A percentile compares a stretch with the other conserved stretches of the same genome.
Evolutionary conservation across 2,329 filamentous ascomycete species (phyloP).

Genomic region (Penicillium occitanis): DNA sequence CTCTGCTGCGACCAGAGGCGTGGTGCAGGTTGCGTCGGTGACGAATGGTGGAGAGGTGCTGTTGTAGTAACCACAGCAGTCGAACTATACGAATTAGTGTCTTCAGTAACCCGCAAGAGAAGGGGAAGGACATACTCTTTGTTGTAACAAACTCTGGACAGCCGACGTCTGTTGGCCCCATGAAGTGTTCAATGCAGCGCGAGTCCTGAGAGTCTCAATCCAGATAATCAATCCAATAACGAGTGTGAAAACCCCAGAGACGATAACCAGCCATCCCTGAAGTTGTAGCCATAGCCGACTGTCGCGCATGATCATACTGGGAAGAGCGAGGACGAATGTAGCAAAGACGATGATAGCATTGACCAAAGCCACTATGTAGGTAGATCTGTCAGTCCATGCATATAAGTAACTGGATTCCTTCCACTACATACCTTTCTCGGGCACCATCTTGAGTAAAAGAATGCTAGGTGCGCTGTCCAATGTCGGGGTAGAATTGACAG

Average conservation of each 20-base stretch:
- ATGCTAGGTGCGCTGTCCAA: slow-evolving; percentile 52
- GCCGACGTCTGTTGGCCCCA: slow-evolving; percentile 59
- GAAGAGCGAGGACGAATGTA: slow-evolving; percentile 68
- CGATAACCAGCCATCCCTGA: slow-evolving; percentile 63
- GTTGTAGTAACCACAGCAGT: slow-evolving; percentile 79
- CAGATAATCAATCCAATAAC: slow-evolving; percentile 66
- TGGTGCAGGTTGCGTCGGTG: slow-evolving; percentile 66
- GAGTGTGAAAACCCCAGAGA: slow-evolving; percentile 64
- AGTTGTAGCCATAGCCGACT: slow-evolving; percentile 69
- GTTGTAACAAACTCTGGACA: slow-evolving; percentile 69
- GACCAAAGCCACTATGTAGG: slow-evolving; percentile 60
- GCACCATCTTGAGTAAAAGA: slow-evolving; percentile 54
- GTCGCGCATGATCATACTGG: slow-evolving; percentile 66
- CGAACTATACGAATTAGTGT: slow-evolving; percentile 55
- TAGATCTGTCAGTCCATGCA: neutral
- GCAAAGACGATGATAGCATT: slow-evolving; percentile 71
- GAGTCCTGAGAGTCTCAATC: slow-evolving; percentile 70
- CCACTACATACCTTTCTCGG: slow-evolving; percentile 48
- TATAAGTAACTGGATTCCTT: neutral
- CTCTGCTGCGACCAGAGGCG: slow-evolving; percentile 67
- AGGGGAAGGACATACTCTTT: slow-evolving; percentile 52
- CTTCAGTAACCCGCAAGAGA: neutral
- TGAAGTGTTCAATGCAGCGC: slow-evolving; percentile 59
- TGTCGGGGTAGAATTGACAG: slow-evolving; percentile 44
- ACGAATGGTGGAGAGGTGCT: slow-evolving; percentile 70